These are phyloP conservation scores for Cladosporium sp. DNA, from an alignment of 2,329 filamentous ascomycete genomes.

Conservation along the genomic window DNA sequence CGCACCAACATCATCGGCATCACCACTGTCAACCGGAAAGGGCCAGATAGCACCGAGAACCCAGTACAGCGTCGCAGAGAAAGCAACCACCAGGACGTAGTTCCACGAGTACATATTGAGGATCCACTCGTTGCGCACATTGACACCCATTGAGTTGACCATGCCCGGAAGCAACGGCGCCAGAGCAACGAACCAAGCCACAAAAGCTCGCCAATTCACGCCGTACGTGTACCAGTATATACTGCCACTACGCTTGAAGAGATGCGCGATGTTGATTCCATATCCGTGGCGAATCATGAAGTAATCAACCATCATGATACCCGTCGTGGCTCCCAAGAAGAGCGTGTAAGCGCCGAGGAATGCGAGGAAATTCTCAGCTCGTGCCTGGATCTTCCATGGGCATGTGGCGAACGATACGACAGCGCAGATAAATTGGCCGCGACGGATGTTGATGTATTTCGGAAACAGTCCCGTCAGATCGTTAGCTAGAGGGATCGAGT, in stretches of 20 bases:
- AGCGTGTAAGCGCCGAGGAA: constrained; percentile 91
- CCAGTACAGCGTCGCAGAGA: constrained; percentile 15
- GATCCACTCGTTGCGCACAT: not conserved
- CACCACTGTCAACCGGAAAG: constrained; percentile 2
- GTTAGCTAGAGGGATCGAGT: constrained; percentile 55
- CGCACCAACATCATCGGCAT: constrained; percentile 12
- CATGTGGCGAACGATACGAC: constrained; percentile 79
- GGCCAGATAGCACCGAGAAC: constrained; percentile 4
- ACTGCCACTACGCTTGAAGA: constrained; percentile 64
- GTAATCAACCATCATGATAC: constrained; percentile 87
- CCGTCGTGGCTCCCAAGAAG: constrained; percentile 86
- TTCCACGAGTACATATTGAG: constrained; percentile 19
- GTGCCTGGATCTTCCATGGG: constrained; percentile 75
- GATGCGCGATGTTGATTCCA: constrained; percentile 74
- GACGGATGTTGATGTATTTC: constrained; percentile 66
- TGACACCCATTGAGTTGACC: constrained; percentile 42
- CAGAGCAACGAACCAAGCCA: constrained; percentile 58
- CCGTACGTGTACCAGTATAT: constrained; percentile 76
- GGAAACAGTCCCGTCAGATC: constrained; percentile 56
- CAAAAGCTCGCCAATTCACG: constrained; percentile 70
- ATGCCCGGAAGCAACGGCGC: constrained; percentile 59
- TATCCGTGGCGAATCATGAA: constrained; percentile 82
- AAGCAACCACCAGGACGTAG: constrained; percentile 13
- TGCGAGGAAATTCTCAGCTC: constrained; percentile 80
- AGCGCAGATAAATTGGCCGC: constrained; percentile 84